Base-by-base conservation (phyloP, 176 grass and related monocot genomes). In the Themeda triandra region DNA sequence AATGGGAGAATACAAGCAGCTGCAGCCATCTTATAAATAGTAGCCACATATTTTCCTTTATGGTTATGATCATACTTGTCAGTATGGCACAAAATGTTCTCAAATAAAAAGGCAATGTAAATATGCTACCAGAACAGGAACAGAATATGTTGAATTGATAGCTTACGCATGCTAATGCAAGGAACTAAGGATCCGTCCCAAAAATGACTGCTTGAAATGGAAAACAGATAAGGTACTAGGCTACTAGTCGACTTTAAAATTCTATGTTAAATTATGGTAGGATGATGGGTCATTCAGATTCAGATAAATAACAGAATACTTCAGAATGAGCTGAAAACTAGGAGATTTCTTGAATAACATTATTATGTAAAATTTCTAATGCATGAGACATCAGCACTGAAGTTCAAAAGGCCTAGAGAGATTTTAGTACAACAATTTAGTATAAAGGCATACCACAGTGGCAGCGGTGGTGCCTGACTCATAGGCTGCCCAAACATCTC, bases 401-500 rank as follows among this genome's bases (percentile, higher is more conserved):
- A 53, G 28, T 65, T 73, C 6, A 44, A 40, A 71, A 53, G 1
- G 17, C 13, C 1, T 35, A 1, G 24, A 69, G 21, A 77, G 6
- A 82, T 81, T 69, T 63, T 6, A 70, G 35, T 41, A 24, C 25
- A 82, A 6, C 29, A 56, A 17, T 29, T 65, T 36, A 35, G 71
- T 75, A 56, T 4, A 49, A 69, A 21, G 49, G 65, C 69, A 62
- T 93, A 93, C 92, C 74, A 88, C 25, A 58, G 83, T 1, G 31
- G 79, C 14, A 71, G 74, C 1, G 14, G 49, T 71, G 35, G 49
- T 28, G 15, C 32, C 75, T 72, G 92, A 77, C 24, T 53, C 83
- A 49, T 86, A 90, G 12, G 82, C 74, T 8, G 75, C 36, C 78
- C 86, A 87, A 80, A 83, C 23, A 71, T 73, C 79, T 49, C 78